A percentile compares a stretch with the other conserved stretches of the same genome.
Evolutionary conservation across 495 filamentous ascomycete species (phyloP).

Genomic region (Cercophora samala): DNA sequence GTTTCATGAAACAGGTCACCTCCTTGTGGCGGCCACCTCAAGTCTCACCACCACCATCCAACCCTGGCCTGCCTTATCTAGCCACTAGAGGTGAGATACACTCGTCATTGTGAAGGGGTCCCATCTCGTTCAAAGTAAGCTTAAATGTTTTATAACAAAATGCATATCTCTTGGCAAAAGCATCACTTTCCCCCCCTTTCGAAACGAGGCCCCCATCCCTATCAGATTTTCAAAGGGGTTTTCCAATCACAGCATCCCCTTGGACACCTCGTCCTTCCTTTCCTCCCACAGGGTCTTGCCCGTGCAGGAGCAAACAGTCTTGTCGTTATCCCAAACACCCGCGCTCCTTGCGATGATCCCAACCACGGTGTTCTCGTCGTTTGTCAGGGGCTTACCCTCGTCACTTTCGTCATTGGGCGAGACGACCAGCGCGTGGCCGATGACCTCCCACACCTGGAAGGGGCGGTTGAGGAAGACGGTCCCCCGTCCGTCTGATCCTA

Average conservation of each 20-base stretch:
- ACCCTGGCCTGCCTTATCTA: neutral
- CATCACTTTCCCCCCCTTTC: neutral
- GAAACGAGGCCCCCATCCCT: neutral
- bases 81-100: neutral
- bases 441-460: conserved; percentile 91
- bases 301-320: conserved; percentile 90
- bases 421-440: conserved; percentile 85
- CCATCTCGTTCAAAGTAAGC: neutral
- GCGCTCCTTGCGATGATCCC: conserved; percentile 93
- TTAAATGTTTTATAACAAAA: neutral
- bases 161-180: neutral
- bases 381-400: conserved; percentile 49
- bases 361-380: conserved; percentile 78
- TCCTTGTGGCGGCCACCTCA: conserved; percentile 1
- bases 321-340: conserved; percentile 97
- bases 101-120: neutral
- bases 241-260: conserved; percentile 70
- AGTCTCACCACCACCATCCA: neutral
- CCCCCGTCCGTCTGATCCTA: conserved; percentile 65
- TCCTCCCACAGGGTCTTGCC: conserved; percentile 99
- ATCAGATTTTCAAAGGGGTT: conserved; percentile 5
- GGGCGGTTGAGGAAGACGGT: conserved; percentile 74
- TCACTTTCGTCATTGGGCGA: conserved; percentile 54
- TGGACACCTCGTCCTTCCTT: conserved; percentile 78
- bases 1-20: conserved; percentile 1